A percentile compares a stretch with the other conserved stretches of the same genome.
These are phyloP conservation scores for Oligophagozyma castellii DNA, from an alignment of 1,139 yeast genomes.

Conservation along the genomic window DNA sequence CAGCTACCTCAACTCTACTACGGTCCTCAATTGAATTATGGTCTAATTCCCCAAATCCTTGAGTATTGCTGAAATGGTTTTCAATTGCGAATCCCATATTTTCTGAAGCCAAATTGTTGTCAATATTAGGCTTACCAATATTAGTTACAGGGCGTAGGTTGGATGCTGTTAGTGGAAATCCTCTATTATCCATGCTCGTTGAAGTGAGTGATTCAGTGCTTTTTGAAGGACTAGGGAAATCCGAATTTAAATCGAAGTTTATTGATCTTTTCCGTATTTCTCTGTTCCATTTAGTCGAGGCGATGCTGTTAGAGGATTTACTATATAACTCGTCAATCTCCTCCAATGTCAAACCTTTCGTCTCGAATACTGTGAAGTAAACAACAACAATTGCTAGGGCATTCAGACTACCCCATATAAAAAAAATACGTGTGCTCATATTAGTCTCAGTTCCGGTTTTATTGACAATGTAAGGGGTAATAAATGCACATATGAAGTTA, in stretches of 20 bases:
- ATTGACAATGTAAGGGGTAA: constrained; percentile 59
- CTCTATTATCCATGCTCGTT: neutral
- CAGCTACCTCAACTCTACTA: too few relatives aligned
- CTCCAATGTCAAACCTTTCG: constrained; percentile 62
- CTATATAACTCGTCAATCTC: constrained; percentile 62
- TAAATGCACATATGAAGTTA: constrained; percentile 66
- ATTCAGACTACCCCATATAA: constrained; percentile 65
- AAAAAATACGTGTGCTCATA: constrained; percentile 56
- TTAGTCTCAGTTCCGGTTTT: constrained; percentile 46
- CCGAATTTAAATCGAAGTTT: neutral
- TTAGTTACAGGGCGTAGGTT: neutral
- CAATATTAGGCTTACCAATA: neutral
- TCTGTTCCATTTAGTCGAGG: constrained; percentile 20
- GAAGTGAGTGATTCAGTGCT: neutral
- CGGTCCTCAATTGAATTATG: neutral
- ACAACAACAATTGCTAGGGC: constrained; percentile 42
- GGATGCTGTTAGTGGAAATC: neutral
- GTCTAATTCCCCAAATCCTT: neutral
- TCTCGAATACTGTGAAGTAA: constrained; percentile 57
- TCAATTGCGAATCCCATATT: too few relatives aligned
- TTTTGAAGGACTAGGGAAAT: too few relatives aligned
- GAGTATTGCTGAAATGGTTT: neutral
- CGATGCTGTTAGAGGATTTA: constrained; percentile 25
- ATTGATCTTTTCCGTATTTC: constrained; percentile 9
- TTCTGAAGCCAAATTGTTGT: neutral